phyloP scores from a whole-genome alignment of 1,284 basidiomycete genomes.

The Limonomyces culmigenus region DNA sequence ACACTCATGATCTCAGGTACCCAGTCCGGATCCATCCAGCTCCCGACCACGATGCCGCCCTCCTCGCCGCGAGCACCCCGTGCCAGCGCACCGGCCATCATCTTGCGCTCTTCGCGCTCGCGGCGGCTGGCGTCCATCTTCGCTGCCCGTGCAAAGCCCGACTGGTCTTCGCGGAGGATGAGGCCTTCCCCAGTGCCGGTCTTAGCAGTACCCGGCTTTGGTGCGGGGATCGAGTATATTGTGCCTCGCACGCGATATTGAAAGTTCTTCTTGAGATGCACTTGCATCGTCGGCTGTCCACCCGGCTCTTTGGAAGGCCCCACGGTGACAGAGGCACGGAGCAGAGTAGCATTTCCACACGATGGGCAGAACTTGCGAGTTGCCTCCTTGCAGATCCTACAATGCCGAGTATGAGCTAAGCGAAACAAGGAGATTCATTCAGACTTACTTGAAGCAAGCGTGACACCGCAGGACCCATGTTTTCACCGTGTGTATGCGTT shows the following conservation, averaged over 20 bases:
- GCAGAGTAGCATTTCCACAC: slow-evolving; percentile 85
- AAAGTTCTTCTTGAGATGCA: slow-evolving; percentile 91
- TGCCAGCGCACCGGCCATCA: slow-evolving; percentile 46
- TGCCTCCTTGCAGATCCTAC: slow-evolving; percentile 90
- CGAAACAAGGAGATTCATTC: neutral
- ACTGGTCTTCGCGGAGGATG: slow-evolving; percentile 82
- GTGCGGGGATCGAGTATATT: slow-evolving; percentile 84
- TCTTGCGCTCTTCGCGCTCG: slow-evolving; percentile 62
- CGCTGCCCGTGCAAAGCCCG: slow-evolving; percentile 71
- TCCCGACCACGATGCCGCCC: slow-evolving; percentile 38
- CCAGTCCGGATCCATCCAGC: slow-evolving; percentile 96
- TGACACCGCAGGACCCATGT: slow-evolving; percentile 96
- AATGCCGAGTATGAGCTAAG: slow-evolving; percentile 1
- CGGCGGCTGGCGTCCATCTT: slow-evolving; percentile 56
- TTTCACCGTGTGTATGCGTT: slow-evolving; percentile 80
- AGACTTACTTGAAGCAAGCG: slow-evolving; percentile 95
- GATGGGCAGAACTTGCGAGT: slow-evolving; percentile 96
- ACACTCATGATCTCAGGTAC: slow-evolving; percentile 72
- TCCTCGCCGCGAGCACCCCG: slow-evolving; percentile 29
- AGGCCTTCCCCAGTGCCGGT: slow-evolving; percentile 64
- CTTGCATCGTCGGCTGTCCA: slow-evolving; percentile 49
- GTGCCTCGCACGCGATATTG: slow-evolving; percentile 89
- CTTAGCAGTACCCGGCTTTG: slow-evolving; percentile 82
- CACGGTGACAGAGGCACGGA: slow-evolving; percentile 84
- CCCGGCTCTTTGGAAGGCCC: slow-evolving; percentile 42